Base-by-base conservation (phyloP, 768 basidiomycete genomes). In the Lenzites betulinus region DNA sequence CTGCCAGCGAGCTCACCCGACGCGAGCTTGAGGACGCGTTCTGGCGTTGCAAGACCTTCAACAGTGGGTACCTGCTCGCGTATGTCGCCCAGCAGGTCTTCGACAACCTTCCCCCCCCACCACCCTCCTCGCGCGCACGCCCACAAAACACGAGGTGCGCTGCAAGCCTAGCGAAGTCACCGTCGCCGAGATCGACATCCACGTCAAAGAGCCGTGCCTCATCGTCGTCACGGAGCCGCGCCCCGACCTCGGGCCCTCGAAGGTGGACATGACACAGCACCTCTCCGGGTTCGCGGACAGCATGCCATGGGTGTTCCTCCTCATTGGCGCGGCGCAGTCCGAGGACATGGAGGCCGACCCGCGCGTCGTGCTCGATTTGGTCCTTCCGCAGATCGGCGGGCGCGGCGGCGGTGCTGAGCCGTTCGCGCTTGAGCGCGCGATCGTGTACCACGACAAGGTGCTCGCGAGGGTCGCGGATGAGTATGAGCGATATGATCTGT, bases 1-100 rank as follows among this genome's bases (percentile, higher is more conserved):
- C 15, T 4, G 30, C 13, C 13, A 6, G 42, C 18, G 36, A 50
- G 16, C 62, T 62, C 23, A 59, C 56, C 20, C 59, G 67, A 2
- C 62, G 63, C n/a, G 68, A 63, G 44, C 53, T 67, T 41, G 67
- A 67, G 52, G 58, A 62, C 59, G 63, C 62, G 12, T 69, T 51
- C 63, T 67, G 68, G 68, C 61, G 64, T 7, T 67, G 66, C 58
- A 66, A 69, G 30, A 33, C 30, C 30, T 33, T 5, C 30, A 11
- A 33, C 6, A 59, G 44, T n/a, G 51, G 56, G 4, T 64, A 51
- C 50, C 35, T 58, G 23, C 55, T 66, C 44, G 58, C 60, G 60
- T 66, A 15, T 33, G 64, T 46, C 44, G 63, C 64, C 18, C 68
- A 67, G 43, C 52, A 39, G 22, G 64, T 69, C 39, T 52, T 68